Evolutionary conservation across 169 alveolate genomes (phyloP).

Genomic region (Eimeria brunetti): DNA sequence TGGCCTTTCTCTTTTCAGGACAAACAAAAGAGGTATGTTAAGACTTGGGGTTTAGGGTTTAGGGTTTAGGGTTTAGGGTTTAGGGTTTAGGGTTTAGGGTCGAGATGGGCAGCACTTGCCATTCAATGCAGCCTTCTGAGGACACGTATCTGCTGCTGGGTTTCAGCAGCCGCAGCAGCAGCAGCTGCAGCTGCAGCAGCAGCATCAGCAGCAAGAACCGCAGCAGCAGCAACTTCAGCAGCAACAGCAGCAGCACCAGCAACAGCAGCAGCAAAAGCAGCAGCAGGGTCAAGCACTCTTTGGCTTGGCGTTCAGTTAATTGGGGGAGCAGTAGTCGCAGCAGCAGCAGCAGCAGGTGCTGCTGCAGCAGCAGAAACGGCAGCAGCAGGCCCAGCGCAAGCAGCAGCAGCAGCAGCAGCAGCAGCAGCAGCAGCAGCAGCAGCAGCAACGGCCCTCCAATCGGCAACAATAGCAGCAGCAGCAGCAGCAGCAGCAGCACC

Average conservation of each 20-base stretch:
- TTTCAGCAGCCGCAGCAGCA: conserved; percentile 80
- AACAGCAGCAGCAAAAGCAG: neutral
- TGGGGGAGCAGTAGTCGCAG: neutral
- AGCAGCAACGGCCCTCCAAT: too few relatives aligned
- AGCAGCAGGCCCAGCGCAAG: too few relatives aligned
- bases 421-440: too few relatives aligned
- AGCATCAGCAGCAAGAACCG: conserved; percentile 43
- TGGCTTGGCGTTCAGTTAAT: neutral
- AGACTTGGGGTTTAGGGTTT: too few relatives aligned
- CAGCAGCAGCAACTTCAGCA: neutral
- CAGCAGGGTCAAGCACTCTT: neutral
- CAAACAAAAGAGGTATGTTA: too few relatives aligned
- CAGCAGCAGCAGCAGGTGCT: neutral
- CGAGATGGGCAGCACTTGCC: conserved; percentile 58
- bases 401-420: too few relatives aligned
- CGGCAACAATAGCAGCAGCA: too few relatives aligned
- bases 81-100: conserved; percentile 10
- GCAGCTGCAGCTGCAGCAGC: conserved; percentile 76
- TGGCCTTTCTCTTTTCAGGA: neutral
- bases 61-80: conserved; percentile 11
- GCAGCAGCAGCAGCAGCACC: too few relatives aligned
- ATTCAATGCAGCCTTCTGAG: conserved; percentile 82
- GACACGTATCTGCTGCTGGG: conserved; percentile 84
- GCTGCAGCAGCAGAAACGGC: too few relatives aligned
- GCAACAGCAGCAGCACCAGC: conserved; percentile 22